Percentiles rank a stretch among this genome's conserved stretches.
Conservation (phyloP, 352 stramenopile species). For the Phytophthora tubulina region DNA sequence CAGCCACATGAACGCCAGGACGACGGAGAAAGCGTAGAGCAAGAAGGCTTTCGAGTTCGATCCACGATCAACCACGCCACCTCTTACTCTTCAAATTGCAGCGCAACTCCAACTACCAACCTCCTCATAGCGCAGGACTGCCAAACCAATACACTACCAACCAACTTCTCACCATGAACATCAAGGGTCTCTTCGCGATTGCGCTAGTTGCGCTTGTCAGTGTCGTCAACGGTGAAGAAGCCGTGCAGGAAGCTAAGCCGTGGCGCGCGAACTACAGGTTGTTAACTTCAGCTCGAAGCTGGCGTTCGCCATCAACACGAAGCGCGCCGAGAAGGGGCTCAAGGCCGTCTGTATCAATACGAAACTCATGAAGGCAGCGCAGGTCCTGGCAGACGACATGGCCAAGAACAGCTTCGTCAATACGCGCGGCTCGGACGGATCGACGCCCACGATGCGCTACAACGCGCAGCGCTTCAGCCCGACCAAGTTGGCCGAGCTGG, state of each 20-base stretch:
- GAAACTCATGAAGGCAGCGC: slow-evolving; percentile 41
- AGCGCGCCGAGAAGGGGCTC: no score
- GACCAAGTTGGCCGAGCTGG: slow-evolving; percentile 38
- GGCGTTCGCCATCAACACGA: no score
- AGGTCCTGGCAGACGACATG: slow-evolving; percentile 34
- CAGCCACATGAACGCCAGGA: background rate
- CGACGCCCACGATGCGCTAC: slow-evolving; percentile 37
- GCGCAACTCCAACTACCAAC: slow-evolving; percentile 28
- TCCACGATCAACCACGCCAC: background rate
- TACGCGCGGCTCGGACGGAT: slow-evolving; percentile 40
- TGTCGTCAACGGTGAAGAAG: no score
- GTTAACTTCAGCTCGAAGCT: no score
- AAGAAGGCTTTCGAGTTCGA: slow-evolving; percentile 41
- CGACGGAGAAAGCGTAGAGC: background rate
- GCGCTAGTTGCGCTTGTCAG: no score
- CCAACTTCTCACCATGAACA: no score
- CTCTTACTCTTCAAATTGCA: slow-evolving; percentile 26
- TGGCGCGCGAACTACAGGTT: no score
- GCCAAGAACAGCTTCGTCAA: slow-evolving; percentile 29
- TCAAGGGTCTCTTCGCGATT: no score
- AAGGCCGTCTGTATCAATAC: slow-evolving; percentile 29
- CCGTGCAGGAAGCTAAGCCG: no score
- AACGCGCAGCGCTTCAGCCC: slow-evolving; percentile 27
- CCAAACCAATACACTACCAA: no score
- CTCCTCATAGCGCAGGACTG: slow-evolving; percentile 30